Evolutionary conservation across 768 basidiomycete genomes (phyloP), one percentile per base, ranked within the genome.

Genomic region (Ephemerocybe angulata): DNA sequence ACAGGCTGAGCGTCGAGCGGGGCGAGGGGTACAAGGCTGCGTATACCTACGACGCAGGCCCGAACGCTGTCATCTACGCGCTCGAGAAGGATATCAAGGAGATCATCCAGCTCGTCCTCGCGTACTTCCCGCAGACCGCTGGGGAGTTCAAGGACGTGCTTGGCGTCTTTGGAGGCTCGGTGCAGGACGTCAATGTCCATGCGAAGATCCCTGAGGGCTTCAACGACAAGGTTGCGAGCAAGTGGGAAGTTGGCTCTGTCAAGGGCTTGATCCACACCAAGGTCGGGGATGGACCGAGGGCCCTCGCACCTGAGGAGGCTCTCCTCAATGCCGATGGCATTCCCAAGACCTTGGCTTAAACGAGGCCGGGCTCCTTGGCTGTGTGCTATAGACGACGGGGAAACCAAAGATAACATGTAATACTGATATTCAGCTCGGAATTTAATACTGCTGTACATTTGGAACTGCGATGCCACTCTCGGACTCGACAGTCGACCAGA

Each of bases 11-110:
- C 1, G 71, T 87, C 31, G 85, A 75, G 35, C 54, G 72, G 56
- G 67, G 82, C 70, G 43, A 75, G 2, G 81, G 82, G 50, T 75
- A 84, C 69, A 85, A 90, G 65, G 97, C 94, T 0, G 97, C 96
- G 38, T 99, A 99, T 72, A 99, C 97, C n/a, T 98, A 89, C 67
- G 97, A 99, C 64, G 97, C 97, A 0, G 97, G 97, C 29, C 97
- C 97, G 13, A 99, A 99, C 72, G 95, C 95, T 2, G 97, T 99
- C 67, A 93, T 99, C 65, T 99, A 98, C 72, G 83, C 93, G 0
- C 80, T 82, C 3, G 77, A 86, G 60, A 79, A 84, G 63, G 84
- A 95, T 71, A 75, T 97, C 64, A 81, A 80, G 60, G 83, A 87
- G 69, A 87, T 99, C 61, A 75, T 93, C 43, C 75, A 83, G 63